These are phyloP conservation scores for Plasmopara halstedii DNA, from an alignment of 352 stramenopile species.

Conservation along the genomic window DNA sequence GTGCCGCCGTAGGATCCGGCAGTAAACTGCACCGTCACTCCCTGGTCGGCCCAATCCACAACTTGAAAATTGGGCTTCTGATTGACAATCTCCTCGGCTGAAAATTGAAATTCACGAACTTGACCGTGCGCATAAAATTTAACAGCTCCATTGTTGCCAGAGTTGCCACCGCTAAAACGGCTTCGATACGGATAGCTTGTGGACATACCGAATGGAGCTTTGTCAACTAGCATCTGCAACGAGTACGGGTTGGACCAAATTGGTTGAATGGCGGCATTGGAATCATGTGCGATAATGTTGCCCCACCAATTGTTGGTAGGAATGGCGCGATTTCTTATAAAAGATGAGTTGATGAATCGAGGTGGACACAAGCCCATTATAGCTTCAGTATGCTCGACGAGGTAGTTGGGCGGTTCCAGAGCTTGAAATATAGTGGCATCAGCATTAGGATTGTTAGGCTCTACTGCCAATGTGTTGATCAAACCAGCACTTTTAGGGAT, in stretches of 20 bases:
- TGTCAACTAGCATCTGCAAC: constrained; percentile 29
- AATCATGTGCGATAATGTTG: constrained; percentile 52
- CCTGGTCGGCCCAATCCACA: constrained; percentile 45
- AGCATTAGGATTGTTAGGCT: constrained; percentile 3
- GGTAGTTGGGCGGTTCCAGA: constrained; percentile 21
- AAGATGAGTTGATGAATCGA: constrained; percentile 37
- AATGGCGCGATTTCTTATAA: constrained; percentile 40
- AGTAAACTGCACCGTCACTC: constrained; percentile 45
- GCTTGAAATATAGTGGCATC: constrained; percentile 13
- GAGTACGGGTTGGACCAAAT: constrained; percentile 59
- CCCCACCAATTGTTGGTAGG: constrained; percentile 71
- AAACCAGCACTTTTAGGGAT: too few relatives aligned
- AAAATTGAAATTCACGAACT: constrained; percentile 46
- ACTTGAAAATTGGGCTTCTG: constrained; percentile 46
- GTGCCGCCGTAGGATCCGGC: constrained; percentile 11
- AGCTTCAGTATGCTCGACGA: constrained; percentile 43
- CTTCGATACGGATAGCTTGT: constrained; percentile 47
- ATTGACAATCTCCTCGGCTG: constrained; percentile 34
- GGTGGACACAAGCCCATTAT: constrained; percentile 44
- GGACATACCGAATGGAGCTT: constrained; percentile 39
- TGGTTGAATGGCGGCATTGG: constrained; percentile 27
- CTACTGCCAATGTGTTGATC: constrained; percentile 6
- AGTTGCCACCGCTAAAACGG: constrained; percentile 40
- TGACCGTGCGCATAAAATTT: constrained; percentile 52
- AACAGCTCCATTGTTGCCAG: constrained; percentile 40